phyloP scores from a whole-genome alignment of 164 flowering plant species.

The Nymphaea colorata region DNA sequence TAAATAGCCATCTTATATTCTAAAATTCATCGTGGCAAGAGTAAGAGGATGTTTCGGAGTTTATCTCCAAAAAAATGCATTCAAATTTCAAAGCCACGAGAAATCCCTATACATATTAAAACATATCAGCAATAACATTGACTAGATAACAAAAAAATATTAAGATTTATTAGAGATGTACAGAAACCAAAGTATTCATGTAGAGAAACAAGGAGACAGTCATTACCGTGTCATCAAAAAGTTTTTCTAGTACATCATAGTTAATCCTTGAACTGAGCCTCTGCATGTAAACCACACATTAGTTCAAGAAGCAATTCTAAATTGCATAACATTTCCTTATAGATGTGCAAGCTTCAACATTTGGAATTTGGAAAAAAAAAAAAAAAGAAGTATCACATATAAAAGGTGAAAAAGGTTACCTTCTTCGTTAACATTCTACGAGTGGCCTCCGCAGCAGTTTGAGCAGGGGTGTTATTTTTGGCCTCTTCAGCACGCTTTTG shows the following conservation, averaged over 20 bases:
- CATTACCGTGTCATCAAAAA: conserved; percentile 34
- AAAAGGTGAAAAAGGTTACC: conserved; percentile 21
- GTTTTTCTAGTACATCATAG: conserved; percentile 43
- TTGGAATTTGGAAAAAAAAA: not conserved
- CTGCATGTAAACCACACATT: conserved; percentile 18
- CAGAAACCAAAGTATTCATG: too few relatives aligned
- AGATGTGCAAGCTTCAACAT: not conserved
- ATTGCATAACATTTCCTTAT: not conserved
- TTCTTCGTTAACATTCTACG: conserved; percentile 46
- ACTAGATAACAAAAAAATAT: too few relatives aligned
- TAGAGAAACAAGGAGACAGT: not conserved
- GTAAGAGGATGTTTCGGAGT: too few relatives aligned
- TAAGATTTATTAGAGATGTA: too few relatives aligned
- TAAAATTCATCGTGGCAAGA: too few relatives aligned
- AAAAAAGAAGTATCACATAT: not conserved
- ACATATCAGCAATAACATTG: too few relatives aligned
- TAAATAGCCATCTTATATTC: too few relatives aligned
- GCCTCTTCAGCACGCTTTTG: conserved; percentile 55
- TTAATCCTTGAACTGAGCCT: conserved; percentile 59
- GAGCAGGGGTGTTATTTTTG: conserved; percentile 42
- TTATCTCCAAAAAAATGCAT: too few relatives aligned
- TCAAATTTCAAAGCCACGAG: too few relatives aligned
- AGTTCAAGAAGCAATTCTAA: not conserved
- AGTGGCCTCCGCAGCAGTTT: conserved; percentile 76
- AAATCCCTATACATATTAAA: too few relatives aligned